These are phyloP conservation scores for Chrysochromulina parva DNA, from an alignment of 78 protist genomes.

Conservation along the genomic window DNA sequence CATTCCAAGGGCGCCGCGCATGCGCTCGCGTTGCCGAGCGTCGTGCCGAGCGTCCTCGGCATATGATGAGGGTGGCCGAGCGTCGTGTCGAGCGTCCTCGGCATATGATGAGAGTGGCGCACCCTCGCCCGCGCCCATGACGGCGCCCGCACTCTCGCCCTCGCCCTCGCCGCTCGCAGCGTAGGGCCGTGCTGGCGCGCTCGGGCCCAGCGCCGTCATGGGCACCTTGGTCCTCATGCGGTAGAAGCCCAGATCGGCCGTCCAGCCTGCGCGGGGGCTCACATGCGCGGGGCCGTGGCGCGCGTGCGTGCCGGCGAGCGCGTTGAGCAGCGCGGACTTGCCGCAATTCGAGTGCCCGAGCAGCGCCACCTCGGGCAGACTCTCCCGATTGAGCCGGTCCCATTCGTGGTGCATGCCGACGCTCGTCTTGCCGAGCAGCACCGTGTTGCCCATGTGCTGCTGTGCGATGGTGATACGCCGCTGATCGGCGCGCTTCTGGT, in stretches of 20 bases:
- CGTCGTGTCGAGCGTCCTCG: neutral
- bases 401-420: neutral
- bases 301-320: neutral
- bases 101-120: neutral
- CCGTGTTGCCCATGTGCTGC: neutral
- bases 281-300: neutral
- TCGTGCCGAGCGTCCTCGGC: neutral
- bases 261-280: constrained; percentile 4
- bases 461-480: neutral
- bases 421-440: neutral
- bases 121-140: neutral
- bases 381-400: neutral
- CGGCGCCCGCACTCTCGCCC: neutral
- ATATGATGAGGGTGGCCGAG: neutral
- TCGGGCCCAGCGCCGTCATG: too few species aligned
- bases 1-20: neutral
- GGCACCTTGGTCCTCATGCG: too few species aligned
- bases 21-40: neutral
- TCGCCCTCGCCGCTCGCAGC: neutral
- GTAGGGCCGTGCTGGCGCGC: neutral
- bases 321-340: constrained; percentile 16
- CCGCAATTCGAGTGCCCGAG: constrained; percentile 20
- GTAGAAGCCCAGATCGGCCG: neutral
- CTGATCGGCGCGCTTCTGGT: neutral
- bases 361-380: constrained; percentile 21